Percentiles rank a stretch among this genome's conserved stretches.
phyloP scores from a whole-genome alignment of 169 alveolate genomes.

The Eimeria tenella region DNA sequence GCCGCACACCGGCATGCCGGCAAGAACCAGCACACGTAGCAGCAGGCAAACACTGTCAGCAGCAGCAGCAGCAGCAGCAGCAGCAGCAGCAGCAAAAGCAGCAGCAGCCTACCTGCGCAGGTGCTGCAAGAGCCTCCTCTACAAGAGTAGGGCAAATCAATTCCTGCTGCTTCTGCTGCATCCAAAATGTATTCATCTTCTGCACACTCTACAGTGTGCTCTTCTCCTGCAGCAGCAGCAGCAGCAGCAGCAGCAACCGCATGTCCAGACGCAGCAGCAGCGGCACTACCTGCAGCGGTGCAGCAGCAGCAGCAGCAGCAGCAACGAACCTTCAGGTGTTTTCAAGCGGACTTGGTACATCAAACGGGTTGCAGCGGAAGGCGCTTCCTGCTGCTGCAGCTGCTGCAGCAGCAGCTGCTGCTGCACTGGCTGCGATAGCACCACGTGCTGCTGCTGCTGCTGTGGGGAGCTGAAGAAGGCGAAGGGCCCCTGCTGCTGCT shows the following conservation, averaged over 20 bases:
- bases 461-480: not conserved
- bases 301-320: conserved; percentile 39
- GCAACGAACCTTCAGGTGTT: conserved; percentile 48
- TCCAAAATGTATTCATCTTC: conserved; percentile 91
- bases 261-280: not conserved
- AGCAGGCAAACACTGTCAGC: conserved; percentile 78
- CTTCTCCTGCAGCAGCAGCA: conserved; percentile 83
- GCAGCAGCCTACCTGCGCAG: conserved; percentile 84
- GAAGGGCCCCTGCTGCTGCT: not conserved
- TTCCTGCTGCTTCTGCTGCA: conserved; percentile 90
- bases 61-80: conserved; percentile 89
- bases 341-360: conserved; percentile 11
- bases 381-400: not conserved
- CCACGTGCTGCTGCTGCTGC: not conserved
- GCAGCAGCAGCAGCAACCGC: conserved; percentile 7
- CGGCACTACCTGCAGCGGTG: not conserved
- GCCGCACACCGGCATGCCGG: not conserved
- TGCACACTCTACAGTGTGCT: conserved; percentile 84
- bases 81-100: conserved; percentile 78
- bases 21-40: conserved; percentile 84
- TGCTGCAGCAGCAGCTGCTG: not conserved
- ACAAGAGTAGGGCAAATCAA: conserved; percentile 92
- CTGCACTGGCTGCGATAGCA: too few species aligned
- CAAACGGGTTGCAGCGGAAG: not conserved
- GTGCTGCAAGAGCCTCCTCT: conserved; percentile 93